A percentile compares a stretch with the other conserved stretches of the same genome.
These are phyloP conservation scores for Cyberlindnera meyerae DNA, from an alignment of 805 yeast genomes.

Conservation along the genomic window DNA sequence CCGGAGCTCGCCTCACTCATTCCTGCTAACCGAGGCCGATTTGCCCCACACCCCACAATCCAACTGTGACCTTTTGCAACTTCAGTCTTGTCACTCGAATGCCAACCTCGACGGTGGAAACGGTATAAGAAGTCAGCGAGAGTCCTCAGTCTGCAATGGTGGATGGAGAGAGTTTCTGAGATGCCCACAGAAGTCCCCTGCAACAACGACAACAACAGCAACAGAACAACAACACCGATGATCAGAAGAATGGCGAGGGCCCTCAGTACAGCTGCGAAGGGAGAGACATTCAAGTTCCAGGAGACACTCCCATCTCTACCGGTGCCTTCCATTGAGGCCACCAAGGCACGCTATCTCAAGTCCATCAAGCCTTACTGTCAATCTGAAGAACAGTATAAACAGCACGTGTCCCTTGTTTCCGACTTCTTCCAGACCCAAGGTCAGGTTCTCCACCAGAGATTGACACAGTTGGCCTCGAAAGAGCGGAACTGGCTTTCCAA, in stretches of 20 bases:
- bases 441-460: constrained; percentile 60
- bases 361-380: constrained; percentile 66
- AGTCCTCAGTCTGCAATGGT: no score
- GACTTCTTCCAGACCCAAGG: constrained; percentile 70
- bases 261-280: constrained; percentile 35
- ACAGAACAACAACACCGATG: constrained; percentile 8
- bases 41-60: no score
- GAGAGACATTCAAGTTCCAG: constrained; percentile 70
- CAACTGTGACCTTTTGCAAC: no score
- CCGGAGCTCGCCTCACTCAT: no score
- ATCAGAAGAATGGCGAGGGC: constrained; percentile 26
- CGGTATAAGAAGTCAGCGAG: no score
- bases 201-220: no score
- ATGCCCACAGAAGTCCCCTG: no score
- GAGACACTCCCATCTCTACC: constrained; percentile 76
- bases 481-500: constrained; percentile 82
- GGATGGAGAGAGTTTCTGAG: no score
- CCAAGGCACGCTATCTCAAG: constrained; percentile 63
- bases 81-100: no score
- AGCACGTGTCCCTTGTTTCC: constrained; percentile 53
- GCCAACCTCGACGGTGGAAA: no score
- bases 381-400: constrained; percentile 44
- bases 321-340: constrained; percentile 73
- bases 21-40: no score
- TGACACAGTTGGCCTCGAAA: constrained; percentile 40